A percentile compares a stretch with the other conserved stretches of the same genome.
These are phyloP conservation scores for Agrocybe chaxingu DNA, from an alignment of 768 basidiomycete genomes.

Conservation along the genomic window DNA sequence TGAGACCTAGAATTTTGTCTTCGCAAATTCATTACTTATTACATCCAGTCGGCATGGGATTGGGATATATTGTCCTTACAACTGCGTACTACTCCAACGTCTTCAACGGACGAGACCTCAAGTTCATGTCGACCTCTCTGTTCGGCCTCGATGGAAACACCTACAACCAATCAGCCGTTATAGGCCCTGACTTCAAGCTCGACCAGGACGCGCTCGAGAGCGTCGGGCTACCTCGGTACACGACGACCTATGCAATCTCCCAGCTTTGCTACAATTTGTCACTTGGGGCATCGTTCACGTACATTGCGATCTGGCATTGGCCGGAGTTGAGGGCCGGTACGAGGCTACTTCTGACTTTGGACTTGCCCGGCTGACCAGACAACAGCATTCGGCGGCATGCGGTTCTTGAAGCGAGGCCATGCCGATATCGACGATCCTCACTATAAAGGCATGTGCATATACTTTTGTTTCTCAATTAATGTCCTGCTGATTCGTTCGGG, in stretches of 20 bases:
- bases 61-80: slow-evolving; percentile 48
- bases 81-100: slow-evolving; percentile 54
- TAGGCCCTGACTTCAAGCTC: slow-evolving; percentile 45
- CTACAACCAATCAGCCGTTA: slow-evolving; percentile 53
- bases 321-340: slow-evolving; percentile 40
- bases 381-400: slow-evolving; percentile 39
- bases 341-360: neutral
- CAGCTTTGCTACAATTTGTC: slow-evolving; percentile 49
- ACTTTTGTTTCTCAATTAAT: neutral
- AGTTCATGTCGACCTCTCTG: slow-evolving; percentile 46
- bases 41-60: slow-evolving; percentile 40
- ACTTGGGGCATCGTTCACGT: slow-evolving; percentile 47
- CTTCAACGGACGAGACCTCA: slow-evolving; percentile 15
- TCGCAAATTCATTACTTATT: neutral
- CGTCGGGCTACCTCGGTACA: slow-evolving; percentile 44
- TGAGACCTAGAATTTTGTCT: neutral
- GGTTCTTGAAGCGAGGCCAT: slow-evolving; percentile 33
- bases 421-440: slow-evolving; percentile 48
- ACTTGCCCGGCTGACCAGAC: neutral
- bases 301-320: slow-evolving; percentile 52
- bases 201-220: slow-evolving; percentile 48
- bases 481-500: neutral
- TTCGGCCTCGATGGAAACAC: slow-evolving; percentile 47
- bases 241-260: slow-evolving; percentile 46
- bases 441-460: slow-evolving; percentile 32